Evolutionary conservation across 2,329 filamentous ascomycete genomes (phyloP), one percentile per base, ranked within the genome.

Genomic region (Fusarium neocosmosporiellum): DNA sequence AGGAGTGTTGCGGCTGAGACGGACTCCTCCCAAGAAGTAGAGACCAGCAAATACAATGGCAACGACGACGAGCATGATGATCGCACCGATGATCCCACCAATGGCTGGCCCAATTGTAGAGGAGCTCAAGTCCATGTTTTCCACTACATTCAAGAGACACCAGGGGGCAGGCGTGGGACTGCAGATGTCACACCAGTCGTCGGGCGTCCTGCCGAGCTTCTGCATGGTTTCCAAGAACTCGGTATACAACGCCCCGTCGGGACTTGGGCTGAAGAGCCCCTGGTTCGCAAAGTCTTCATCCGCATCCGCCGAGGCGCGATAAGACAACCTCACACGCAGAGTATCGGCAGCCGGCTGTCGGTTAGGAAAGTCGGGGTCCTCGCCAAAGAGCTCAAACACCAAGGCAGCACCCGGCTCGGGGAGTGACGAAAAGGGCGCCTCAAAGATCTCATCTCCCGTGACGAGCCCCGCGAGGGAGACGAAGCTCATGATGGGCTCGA

Each of bases 371-470:
- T 73, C 62, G 5, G 71, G 48, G 22, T 80, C 65, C 18, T 80
- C 71, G 13, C 81, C 80, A 36, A 85, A 80, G 20, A 91, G 80
- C 83, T 98, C 95, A 78, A 96, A 95, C 0, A 89, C 85, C 87
- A 97, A 92, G 43, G 89, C 88, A 1, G 91, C 91, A 0, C 94
- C 94, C 39, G 94, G 94, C 72, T 91, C 87, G 0, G 93, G 91
- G 16, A 90, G 66, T 3, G 67, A 71, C 5, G 78, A 78, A 60
- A 82, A 80, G 72, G 71, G 78, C 34, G 67, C 78, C 53, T 78
- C 84, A 5, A 87, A 85, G n/a, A 83, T 86, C 77, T 91, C 90
- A 59, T 89, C 79, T 0, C 80, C 77, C 57, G 84, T 84, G 6
- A 83, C 83, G 9, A 91, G 83, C 0, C 82, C 80, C 0, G 86